Evolutionary conservation across 768 basidiomycete genomes (phyloP).

Genomic region (Suillus hirtellus): DNA sequence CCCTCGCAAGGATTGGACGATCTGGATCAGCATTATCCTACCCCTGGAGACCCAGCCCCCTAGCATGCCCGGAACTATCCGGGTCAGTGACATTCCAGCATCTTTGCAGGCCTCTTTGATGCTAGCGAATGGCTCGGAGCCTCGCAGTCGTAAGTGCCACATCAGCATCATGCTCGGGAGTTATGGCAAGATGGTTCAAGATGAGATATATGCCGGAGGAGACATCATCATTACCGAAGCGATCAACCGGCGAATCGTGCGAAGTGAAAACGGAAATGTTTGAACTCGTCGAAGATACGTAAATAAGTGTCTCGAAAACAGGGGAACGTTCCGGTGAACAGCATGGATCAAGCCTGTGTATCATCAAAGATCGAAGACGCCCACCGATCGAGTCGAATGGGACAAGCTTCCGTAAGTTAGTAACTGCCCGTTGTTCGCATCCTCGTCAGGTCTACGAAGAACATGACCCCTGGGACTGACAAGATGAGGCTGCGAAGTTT

Average conservation of each 20-base stretch:
- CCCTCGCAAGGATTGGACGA: not conserved
- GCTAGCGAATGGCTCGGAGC: not conserved
- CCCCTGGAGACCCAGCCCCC: not conserved
- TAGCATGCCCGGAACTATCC: slow-evolving; percentile 1
- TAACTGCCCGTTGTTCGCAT: not conserved
- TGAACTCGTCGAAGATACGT: not conserved
- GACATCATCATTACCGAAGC: not conserved
- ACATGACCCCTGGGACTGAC: not conserved
- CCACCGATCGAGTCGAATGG: not conserved
- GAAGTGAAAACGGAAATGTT: not conserved
- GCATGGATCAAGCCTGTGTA: slow-evolving; percentile 4
- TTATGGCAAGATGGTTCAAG: not conserved
- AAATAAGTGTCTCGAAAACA: not conserved
- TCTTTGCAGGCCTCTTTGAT: not conserved
- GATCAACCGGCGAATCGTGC: not conserved
- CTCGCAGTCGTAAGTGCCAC: not conserved
- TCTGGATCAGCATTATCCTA: slow-evolving; percentile 3
- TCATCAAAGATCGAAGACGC: slow-evolving; percentile 1
- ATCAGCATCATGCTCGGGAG: not conserved
- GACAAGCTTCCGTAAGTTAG: not conserved
- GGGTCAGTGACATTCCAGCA: not conserved
- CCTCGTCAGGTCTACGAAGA: not conserved
- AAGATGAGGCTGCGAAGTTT: slow-evolving; percentile 6
- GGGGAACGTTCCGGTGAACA: not conserved
- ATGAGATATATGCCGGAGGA: not conserved